Evolutionary conservation across 441 rosid species (phyloP), one percentile per base, ranked within the genome.

Genomic region (Pelargonium myrrhifolium): DNA sequence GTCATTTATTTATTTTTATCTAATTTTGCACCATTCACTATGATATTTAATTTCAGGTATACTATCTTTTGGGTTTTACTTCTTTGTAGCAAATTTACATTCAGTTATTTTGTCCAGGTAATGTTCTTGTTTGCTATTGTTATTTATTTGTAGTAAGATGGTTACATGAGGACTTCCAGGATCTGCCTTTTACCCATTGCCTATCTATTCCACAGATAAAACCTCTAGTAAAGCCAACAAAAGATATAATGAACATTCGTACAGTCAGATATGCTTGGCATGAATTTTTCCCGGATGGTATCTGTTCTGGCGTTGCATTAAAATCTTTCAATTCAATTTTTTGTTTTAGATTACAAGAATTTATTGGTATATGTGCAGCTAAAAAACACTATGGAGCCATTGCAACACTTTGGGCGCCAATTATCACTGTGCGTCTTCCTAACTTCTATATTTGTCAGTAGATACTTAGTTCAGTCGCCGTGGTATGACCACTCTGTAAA

Each of bases 141-240:
- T 68, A 67, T 24, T 61, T 12, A 26, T 58, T 70, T 64, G 2
- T 42, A 31, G 58, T 28, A 9, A 59, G 39, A 61, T 14, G 22
- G 40, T 31, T 9, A 59, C 14, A 0, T 45, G 26, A 26, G 39
- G 37, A 24, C 8, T 60, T 9, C 35, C 18, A 26, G 26, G 60
- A 20, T 7, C 68, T 37, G 58, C 69, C 62, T 68, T 65, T 63
- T 70, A 18, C 39, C 65, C 49, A 51, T 26, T 65, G 15, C 69
- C 15, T 51, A 51, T 64, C 61, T 51, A 71, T 66, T 62, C 64
- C 37, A 18, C 80, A 88, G 96, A 92, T 95, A 76, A 84, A 76
- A 74, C 96, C 95, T 73, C 75, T 95, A 71, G 97, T 92, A 77
- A 87, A 88, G 83, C 99, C 98, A 72, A 95, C 99, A 18, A 87